These are phyloP conservation scores for Komagataea norvegica DNA, from an alignment of 1,139 yeast genomes.

Conservation along the genomic window DNA sequence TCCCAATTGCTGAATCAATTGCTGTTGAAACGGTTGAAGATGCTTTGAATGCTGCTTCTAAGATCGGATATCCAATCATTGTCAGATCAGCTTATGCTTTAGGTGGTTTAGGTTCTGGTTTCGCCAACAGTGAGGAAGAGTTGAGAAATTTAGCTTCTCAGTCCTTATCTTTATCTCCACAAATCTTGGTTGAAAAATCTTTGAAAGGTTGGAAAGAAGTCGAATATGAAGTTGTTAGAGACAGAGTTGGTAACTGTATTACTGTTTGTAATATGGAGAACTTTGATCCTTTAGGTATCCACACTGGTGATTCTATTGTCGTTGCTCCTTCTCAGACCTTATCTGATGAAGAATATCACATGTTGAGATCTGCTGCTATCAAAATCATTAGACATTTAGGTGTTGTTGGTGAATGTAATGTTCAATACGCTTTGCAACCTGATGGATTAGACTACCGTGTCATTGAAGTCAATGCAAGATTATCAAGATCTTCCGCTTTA, in stretches of 20 bases:
- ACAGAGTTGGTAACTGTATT: conserved; percentile 92
- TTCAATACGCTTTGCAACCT: conserved; percentile 94
- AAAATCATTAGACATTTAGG: conserved; percentile 96
- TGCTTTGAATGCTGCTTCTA: conserved; percentile 81
- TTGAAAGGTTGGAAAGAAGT: conserved; percentile 99
- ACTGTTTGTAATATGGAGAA: conserved; percentile 99
- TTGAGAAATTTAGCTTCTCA: conserved; percentile 83
- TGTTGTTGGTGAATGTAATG: conserved; percentile 98
- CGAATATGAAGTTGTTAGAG: conserved; percentile 98
- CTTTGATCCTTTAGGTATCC: conserved; percentile 96
- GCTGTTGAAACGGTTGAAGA: conserved; percentile 94
- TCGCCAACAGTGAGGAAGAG: conserved; percentile 80
- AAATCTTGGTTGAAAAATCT: conserved; percentile 92
- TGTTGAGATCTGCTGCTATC: conserved; percentile 96
- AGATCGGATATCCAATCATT: conserved; percentile 92
- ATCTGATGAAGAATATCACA: conserved; percentile 95
- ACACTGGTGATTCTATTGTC: conserved; percentile 98
- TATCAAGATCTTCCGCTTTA: conserved; percentile 94
- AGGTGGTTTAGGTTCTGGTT: conserved; percentile 98
- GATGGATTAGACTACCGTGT: conserved; percentile 94
- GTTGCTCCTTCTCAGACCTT: conserved; percentile 98
- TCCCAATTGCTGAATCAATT: conserved; percentile 93
- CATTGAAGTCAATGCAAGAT: conserved; percentile 95
- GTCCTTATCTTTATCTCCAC: conserved; percentile 87
- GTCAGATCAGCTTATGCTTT: conserved; percentile 96